phyloP scores from a whole-genome alignment of 495 filamentous ascomycete species.

The Penicillium alfredii region DNA sequence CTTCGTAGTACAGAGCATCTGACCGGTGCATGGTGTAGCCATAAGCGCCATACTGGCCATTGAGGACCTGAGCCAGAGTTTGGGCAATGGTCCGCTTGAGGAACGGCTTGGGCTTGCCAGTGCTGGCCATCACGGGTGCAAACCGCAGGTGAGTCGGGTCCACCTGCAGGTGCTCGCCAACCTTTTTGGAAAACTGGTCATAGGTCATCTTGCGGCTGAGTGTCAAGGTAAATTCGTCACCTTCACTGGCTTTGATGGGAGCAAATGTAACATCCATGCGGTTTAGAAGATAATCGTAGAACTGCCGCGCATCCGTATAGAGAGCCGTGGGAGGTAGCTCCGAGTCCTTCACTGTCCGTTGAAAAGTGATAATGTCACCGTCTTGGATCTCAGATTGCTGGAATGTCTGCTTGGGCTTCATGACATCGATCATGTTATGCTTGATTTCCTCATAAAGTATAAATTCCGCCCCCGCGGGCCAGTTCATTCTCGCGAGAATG shows the following conservation, averaged over 20 bases:
- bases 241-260: slow-evolving; percentile 31
- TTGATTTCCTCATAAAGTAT: slow-evolving; percentile 96
- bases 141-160: slow-evolving; percentile 86
- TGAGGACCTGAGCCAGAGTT: slow-evolving; percentile 66
- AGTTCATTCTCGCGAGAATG: slow-evolving; percentile 81
- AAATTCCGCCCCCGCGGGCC: slow-evolving; percentile 60
- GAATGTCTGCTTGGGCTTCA: slow-evolving; percentile 86
- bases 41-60: slow-evolving; percentile 56
- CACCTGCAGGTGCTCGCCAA: slow-evolving; percentile 71
- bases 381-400: slow-evolving; percentile 91
- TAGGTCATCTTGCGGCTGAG: slow-evolving; percentile 86
- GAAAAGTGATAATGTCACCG: slow-evolving; percentile 95
- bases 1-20: slow-evolving; percentile 82
- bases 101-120: slow-evolving; percentile 63
- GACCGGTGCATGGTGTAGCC: slow-evolving; percentile 59
- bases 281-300: slow-evolving; percentile 89
- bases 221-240: slow-evolving; percentile 61
- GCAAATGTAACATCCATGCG: slow-evolving; percentile 60
- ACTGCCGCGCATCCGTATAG: slow-evolving; percentile 66
- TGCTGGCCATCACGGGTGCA: slow-evolving; percentile 69
- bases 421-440: slow-evolving; percentile 88
- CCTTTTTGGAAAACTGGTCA: slow-evolving; percentile 80
- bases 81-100: slow-evolving; percentile 65
- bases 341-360: slow-evolving; percentile 57
- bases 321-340: slow-evolving; percentile 45